Conservation (phyloP, 2,329 filamentous ascomycete species). For the Aspergillus quadrilineatus region DNA sequence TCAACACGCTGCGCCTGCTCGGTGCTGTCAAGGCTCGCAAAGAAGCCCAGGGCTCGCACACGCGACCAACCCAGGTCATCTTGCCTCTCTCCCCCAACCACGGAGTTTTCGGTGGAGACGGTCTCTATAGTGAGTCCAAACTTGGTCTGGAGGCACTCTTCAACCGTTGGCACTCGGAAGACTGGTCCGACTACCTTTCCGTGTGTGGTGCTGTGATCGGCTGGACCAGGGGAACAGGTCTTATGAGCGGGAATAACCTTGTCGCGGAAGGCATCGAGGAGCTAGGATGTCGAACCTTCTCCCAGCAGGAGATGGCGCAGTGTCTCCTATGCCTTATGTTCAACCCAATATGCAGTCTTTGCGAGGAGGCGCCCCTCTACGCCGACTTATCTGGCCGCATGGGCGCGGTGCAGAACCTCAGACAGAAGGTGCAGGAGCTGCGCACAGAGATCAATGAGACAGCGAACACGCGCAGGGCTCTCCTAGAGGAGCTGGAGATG, state of each 20-base stretch:
- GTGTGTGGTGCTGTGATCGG: constrained; percentile 98
- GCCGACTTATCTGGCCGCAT: background rate
- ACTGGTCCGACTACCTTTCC: constrained; percentile 95
- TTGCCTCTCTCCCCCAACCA: constrained; percentile 96
- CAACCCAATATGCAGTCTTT: background rate
- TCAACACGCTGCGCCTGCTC: constrained; percentile 87
- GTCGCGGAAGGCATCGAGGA: constrained; percentile 96
- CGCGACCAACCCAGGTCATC: constrained; percentile 92
- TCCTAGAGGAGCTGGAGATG: constrained; percentile 74
- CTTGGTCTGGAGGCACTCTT: constrained; percentile 95
- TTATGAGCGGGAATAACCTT: constrained; percentile 97
- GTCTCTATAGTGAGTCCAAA: constrained; percentile 97
- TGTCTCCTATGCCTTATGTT: constrained; percentile 96
- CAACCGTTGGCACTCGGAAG: constrained; percentile 97
- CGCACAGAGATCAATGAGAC: constrained; percentile 94
- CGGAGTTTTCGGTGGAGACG: constrained; percentile 96
- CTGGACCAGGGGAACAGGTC: constrained; percentile 96
- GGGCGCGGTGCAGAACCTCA: constrained; percentile 67
- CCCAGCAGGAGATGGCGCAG: constrained; percentile 99
- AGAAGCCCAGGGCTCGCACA: constrained; percentile 81
- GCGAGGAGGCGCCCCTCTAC: background rate
- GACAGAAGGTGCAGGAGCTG: constrained; percentile 83
- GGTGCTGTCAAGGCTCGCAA: constrained; percentile 91
- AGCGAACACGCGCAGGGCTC: constrained; percentile 86
- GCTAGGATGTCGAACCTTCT: constrained; percentile 96